These are phyloP conservation scores for Mucor plumbeus DNA, from an alignment of 371 early-diverging fungal genomes.

Conservation along the genomic window DNA sequence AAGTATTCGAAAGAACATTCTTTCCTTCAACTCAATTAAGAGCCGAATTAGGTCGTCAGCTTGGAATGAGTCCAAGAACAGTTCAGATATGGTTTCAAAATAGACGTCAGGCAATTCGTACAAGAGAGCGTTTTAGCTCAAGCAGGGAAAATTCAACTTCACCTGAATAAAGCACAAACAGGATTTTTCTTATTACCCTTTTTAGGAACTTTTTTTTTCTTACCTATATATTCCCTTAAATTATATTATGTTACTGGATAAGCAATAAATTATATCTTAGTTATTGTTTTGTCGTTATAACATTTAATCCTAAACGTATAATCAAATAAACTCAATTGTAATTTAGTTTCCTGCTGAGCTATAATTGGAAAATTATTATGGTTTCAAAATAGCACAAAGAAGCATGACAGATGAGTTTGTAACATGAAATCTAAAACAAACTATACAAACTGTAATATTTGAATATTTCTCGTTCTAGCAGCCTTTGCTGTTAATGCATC, in stretches of 20 bases:
- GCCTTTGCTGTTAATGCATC: not conserved
- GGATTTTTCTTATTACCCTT: not conserved
- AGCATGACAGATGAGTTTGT: not conserved
- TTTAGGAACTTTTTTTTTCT: no score
- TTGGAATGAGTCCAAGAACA: constrained; percentile 81
- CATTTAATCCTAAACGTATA: no score
- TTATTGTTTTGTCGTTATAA: not conserved
- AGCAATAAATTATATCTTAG: not conserved
- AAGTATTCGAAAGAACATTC: constrained; percentile 58
- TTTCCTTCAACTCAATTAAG: constrained; percentile 78
- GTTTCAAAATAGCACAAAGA: not conserved
- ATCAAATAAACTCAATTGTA: no score
- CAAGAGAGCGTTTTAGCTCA: constrained; percentile 42
- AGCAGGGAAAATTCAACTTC: not conserved
- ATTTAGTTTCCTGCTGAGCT: not conserved
- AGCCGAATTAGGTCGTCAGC: constrained; percentile 78
- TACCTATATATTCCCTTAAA: no score
- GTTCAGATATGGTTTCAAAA: constrained; percentile 98
- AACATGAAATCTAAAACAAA: not conserved
- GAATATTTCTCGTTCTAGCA: not conserved
- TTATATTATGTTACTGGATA: not conserved
- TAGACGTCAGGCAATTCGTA: constrained; percentile 69
- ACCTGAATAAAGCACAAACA: not conserved
- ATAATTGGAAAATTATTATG: not conserved
- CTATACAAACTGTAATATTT: not conserved